Percentiles rank a stretch among this genome's conserved stretches.
Evolutionary conservation across 768 basidiomycete species (phyloP).

Genomic region (Cytidiella melzeri): DNA sequence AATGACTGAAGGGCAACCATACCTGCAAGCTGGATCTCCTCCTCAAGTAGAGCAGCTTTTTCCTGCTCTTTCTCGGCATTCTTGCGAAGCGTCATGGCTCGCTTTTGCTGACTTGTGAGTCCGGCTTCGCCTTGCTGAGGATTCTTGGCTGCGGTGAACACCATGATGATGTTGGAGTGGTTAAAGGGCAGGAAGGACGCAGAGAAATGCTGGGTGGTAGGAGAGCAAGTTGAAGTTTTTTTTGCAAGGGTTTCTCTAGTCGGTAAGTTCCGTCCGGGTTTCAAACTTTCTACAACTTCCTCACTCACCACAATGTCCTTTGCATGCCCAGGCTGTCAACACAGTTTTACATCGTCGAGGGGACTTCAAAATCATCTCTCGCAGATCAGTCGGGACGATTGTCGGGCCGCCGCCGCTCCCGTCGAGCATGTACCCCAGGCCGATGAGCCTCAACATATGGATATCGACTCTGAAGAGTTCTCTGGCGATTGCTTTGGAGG

Average conservation of each 20-base stretch:
- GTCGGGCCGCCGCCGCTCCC: background rate
- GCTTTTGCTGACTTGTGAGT: background rate
- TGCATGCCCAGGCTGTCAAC: background rate
- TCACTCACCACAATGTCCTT: background rate
- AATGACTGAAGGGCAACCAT: background rate
- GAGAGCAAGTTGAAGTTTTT: too few species aligned
- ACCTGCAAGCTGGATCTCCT: background rate
- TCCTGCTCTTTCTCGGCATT: background rate
- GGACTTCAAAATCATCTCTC: background rate
- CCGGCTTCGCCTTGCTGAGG: background rate
- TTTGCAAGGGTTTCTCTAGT: too few species aligned
- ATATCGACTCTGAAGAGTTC: background rate
- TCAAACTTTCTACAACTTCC: too few species aligned
- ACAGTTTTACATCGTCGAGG: background rate
- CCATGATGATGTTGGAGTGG: too few species aligned
- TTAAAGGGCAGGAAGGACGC: too few species aligned
- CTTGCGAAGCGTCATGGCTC: background rate
- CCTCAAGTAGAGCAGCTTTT: background rate
- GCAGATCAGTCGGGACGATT: background rate
- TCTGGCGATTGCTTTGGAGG: constrained; percentile 13
- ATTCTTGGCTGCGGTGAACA: too few species aligned
- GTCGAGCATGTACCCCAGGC: too few species aligned
- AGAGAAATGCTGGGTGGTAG: too few species aligned
- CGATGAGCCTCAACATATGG: background rate
- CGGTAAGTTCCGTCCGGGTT: too few species aligned